These are phyloP conservation scores for Scheffersomyces amazonensis DNA, from an alignment of 805 yeast species.

Conservation along the genomic window DNA sequence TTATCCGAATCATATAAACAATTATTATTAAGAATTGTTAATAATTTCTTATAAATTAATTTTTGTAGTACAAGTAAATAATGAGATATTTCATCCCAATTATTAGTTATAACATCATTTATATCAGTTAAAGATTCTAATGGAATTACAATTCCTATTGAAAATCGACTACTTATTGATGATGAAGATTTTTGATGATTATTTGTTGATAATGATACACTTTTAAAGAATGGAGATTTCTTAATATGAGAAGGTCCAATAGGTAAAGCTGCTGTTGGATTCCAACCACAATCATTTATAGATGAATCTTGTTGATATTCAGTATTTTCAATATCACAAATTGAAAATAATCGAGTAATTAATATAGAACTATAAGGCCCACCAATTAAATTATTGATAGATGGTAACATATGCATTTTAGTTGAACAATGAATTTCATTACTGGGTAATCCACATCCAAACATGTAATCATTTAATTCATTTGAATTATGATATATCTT, in stretches of 20 bases:
- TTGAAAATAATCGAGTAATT: constrained; percentile 45
- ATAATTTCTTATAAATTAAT: constrained; percentile 35
- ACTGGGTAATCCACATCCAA: constrained; percentile 54
- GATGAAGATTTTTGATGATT: neutral
- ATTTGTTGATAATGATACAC: neutral
- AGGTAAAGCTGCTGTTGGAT: constrained; percentile 40
- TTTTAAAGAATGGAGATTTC: constrained; percentile 5
- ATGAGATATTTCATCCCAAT: constrained; percentile 48
- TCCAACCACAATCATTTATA: constrained; percentile 29
- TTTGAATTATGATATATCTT: constrained; percentile 36
- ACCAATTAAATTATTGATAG: constrained; percentile 32
- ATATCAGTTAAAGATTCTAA: constrained; percentile 27
- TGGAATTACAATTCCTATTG: constrained; percentile 50
- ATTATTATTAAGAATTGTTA: constrained; percentile 16
- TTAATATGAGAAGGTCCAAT: constrained; percentile 16
- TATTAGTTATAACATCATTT: constrained; percentile 42
- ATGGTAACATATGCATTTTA: constrained; percentile 48
- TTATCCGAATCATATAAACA: constrained; percentile 5
- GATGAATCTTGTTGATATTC: neutral
- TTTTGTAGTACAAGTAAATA: constrained; percentile 39
- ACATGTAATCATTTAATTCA: constrained; percentile 52
- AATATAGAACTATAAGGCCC: constrained; percentile 35
- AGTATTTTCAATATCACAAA: constrained; percentile 23
- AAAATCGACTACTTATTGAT: constrained; percentile 35
- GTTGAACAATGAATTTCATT: constrained; percentile 43